Conservation (phyloP, 2,329 filamentous ascomycete genomes). For the Aspergillus sp. region DNA sequence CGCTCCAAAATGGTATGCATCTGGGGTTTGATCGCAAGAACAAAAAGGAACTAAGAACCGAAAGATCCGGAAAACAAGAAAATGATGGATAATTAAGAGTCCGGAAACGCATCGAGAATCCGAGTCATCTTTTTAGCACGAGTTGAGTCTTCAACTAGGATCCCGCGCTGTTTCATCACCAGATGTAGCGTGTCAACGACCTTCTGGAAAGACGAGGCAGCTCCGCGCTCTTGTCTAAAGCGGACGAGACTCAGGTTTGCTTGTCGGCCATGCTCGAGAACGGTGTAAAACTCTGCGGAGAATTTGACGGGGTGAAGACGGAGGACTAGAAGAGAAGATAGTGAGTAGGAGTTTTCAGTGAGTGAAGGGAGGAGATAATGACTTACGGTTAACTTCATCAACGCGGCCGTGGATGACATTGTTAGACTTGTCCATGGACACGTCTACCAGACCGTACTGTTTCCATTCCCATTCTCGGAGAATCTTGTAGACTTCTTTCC, state of each 20-base stretch:
- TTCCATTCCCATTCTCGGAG: slow-evolving; percentile 86
- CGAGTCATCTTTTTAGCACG: slow-evolving; percentile 68
- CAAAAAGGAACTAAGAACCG: background rate
- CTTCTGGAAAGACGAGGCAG: slow-evolving; percentile 82
- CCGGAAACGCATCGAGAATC: slow-evolving; percentile 31
- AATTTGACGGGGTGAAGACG: slow-evolving; percentile 86
- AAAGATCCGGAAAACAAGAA: too few species aligned
- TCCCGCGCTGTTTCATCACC: slow-evolving; percentile 63
- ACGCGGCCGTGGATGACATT: slow-evolving; percentile 80
- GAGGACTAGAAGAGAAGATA: slow-evolving; percentile 56
- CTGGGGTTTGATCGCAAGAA: background rate
- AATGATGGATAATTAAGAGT: slow-evolving; percentile 3
- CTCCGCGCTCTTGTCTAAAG: slow-evolving; percentile 88
- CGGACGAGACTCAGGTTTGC: slow-evolving; percentile 76
- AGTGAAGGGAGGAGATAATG: background rate
- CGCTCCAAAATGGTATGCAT: background rate
- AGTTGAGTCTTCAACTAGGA: slow-evolving; percentile 67
- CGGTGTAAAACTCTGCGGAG: slow-evolving; percentile 81
- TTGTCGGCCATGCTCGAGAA: slow-evolving; percentile 79
- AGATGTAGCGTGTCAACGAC: slow-evolving; percentile 75
- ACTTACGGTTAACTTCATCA: slow-evolving; percentile 73
- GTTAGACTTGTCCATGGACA: slow-evolving; percentile 74
- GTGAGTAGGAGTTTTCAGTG: background rate
- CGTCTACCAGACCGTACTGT: slow-evolving; percentile 74
- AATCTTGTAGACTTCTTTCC: slow-evolving; percentile 73